Evolutionary conservation across 2,329 filamentous ascomycete genomes (phyloP).

Genomic region (Exutisphaerella laricina): DNA sequence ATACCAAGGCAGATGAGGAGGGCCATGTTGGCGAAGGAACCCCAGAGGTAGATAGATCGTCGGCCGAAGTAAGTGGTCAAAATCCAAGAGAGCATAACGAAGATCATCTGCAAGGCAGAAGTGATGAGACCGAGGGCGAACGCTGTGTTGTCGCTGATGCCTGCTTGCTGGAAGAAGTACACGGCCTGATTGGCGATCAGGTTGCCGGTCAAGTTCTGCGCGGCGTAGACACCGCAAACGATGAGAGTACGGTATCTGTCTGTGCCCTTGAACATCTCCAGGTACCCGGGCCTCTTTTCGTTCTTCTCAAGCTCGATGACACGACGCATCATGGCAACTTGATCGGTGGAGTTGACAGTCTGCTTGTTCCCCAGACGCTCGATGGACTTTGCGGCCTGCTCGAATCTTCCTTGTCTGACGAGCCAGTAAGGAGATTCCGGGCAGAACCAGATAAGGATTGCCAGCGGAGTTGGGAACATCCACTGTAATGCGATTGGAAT

Average conservation of each 20-base stretch:
- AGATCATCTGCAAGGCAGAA: slow-evolving; percentile 56
- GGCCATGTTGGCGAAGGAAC: slow-evolving; percentile 48
- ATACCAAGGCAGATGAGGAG: slow-evolving; percentile 57
- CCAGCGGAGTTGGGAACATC: slow-evolving; percentile 54
- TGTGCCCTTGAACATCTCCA: slow-evolving; percentile 52
- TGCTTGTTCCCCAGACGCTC: slow-evolving; percentile 46
- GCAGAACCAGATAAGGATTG: slow-evolving; percentile 47
- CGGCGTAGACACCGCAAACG: slow-evolving; percentile 53
- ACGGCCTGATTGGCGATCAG: slow-evolving; percentile 59
- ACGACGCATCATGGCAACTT: slow-evolving; percentile 56
- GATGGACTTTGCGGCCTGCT: slow-evolving; percentile 44
- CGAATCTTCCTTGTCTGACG: slow-evolving; percentile 44
- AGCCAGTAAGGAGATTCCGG: slow-evolving; percentile 54
- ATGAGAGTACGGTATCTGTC: slow-evolving; percentile 52
- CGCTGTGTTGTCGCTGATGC: slow-evolving; percentile 49
- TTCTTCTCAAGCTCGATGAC: slow-evolving; percentile 51
- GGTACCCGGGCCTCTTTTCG: slow-evolving; percentile 42
- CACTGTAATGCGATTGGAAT: slow-evolving; percentile 54
- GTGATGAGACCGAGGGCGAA: slow-evolving; percentile 61
- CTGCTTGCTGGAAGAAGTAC: slow-evolving; percentile 60
- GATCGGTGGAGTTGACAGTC: slow-evolving; percentile 38
- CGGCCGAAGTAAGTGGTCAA: slow-evolving; percentile 59
- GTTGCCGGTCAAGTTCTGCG: slow-evolving; percentile 59
- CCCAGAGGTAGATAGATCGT: slow-evolving; percentile 60
- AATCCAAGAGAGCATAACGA: slow-evolving; percentile 63